Evolutionary conservation across 73 alveolate genomes (phyloP), one percentile per base, ranked within the genome.

Genomic region (Urostyla sp.): DNA sequence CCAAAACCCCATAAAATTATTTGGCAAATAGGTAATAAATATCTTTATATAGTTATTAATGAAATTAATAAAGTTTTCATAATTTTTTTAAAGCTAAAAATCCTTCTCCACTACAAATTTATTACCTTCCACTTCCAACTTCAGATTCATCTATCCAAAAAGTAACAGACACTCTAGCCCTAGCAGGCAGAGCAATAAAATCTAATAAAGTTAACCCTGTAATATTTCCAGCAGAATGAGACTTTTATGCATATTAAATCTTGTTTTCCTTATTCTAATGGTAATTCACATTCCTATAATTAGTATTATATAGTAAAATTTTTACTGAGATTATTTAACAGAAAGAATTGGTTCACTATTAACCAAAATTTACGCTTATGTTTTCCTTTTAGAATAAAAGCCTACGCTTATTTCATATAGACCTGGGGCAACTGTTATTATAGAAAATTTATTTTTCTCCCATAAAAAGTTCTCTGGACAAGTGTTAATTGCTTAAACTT

Each of bases 391-490:
- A 34, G 99, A 90, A 85, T 83, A 97, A 77, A 97, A 96, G 31
- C 99, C 99, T 36, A 94, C 37, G 45, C 90, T 87, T 35, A 96
- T 75, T 91, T 97, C 99, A 87, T 97, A 97, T 28, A 97, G 95
- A 20, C 99, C 99, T 45, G 98, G 98, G 27, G 96, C 97, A 26
- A 93, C 98, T 0, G 93, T 87, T 24, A 83, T 75, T 37, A 97
- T 90, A 30, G 89, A 72, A 21, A 97, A 76, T 78, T 94, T 96
- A 81, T 89, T 98, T 66, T 93, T 91, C 77, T 97, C 99, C 99
- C 99, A 97, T 23, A 94, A 74, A 84, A 92, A 97, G 82, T 96
- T 97, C 43, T 97, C 99, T n/a, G 99, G 98, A 38, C 97, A 92
- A 4, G 99, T 97, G 72, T 97, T 97, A 23, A 95, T 87, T 26